Base-by-base conservation (phyloP, 176 grass and related monocot genomes). In the Thalia dealbata region DNA sequence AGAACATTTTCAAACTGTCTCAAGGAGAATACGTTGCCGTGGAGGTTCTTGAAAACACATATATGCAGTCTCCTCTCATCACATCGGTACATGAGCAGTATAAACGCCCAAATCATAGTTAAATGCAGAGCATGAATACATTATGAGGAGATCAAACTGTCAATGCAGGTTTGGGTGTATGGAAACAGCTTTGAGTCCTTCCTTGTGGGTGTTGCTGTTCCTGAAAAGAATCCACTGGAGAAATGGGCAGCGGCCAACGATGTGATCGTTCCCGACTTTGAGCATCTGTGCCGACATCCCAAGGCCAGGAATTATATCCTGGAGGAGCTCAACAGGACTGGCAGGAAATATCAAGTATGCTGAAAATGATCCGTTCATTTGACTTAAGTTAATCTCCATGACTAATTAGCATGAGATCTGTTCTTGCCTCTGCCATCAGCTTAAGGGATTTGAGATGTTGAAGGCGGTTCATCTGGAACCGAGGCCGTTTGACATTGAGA, bases 1-100 rank as follows among this genome's bases (percentile, higher is more conserved):
- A 97, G 74, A 97, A 97, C 46, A 92, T 92, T 26, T 97, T 97
- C 73, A 97, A 97, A 82, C 79, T 97, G 62, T 97, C 89, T 56
- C 93, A 97, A 62, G 89, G 93, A 73, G 93, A 97, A 58, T 97
- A 97, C 75, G 87, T 97, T 23, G 90, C 95, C 69, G 87, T 91
- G 64, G 90, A 97, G 83, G 82, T 91, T 21, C 51, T 92, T 23
- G 89, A 97, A 84, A 97, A 81, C 14, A 56, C 81, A 67, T 93
- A 91, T 35, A 16, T 71, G 76, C 90, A 97, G 72, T 97, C 74
- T 19, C 90, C 90, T 52, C 87, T 88, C 2, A 67, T 83, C 28
- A 70, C 87, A 72, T 81, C 81, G 84, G 84, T 86, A 78, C n/a
- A 24, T 25, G 6, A 70, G 22, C 12, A 22, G 12, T 18, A n/a